Conservation (phyloP, 345 rosid species). For the Barbarea vulgaris region DNA sequence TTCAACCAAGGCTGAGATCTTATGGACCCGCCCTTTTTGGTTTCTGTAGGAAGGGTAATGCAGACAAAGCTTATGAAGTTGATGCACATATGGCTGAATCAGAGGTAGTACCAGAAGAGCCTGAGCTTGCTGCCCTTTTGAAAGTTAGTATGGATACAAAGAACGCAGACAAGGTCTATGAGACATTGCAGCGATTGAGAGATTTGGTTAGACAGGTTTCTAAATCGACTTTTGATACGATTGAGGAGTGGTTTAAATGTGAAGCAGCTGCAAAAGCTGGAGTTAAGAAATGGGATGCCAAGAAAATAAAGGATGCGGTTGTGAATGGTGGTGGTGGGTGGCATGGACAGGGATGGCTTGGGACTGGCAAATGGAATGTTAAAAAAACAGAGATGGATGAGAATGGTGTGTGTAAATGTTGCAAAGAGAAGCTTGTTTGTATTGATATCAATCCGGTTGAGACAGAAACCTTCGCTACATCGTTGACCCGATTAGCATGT, state of each 20-base stretch:
- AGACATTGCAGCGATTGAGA: slow-evolving; percentile 74
- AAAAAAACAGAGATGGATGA: slow-evolving; percentile 68
- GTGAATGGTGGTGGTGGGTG: slow-evolving; percentile 91
- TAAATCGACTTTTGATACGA: slow-evolving; percentile 51
- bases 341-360: slow-evolving; percentile 98
- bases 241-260: slow-evolving; percentile 80
- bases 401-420: slow-evolving; percentile 67
- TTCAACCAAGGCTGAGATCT: slow-evolving; percentile 78
- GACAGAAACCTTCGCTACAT: slow-evolving; percentile 70
- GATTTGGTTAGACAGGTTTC: slow-evolving; percentile 69
- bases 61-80: slow-evolving; percentile 76
- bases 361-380: slow-evolving; percentile 75
- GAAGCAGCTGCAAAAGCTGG: slow-evolving; percentile 62
- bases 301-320: slow-evolving; percentile 60
- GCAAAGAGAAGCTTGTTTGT: slow-evolving; percentile 84
- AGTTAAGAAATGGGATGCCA: slow-evolving; percentile 58
- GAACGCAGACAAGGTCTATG: slow-evolving; percentile 68
- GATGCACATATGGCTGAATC: slow-evolving; percentile 79
- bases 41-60: slow-evolving; percentile 64
- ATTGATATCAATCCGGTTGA: slow-evolving; percentile 91
- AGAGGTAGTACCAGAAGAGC: slow-evolving; percentile 75
- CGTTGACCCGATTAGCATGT: slow-evolving; percentile 67
- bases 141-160: slow-evolving; percentile 60
- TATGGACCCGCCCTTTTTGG: slow-evolving; percentile 88
- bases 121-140: slow-evolving; percentile 82